These are phyloP conservation scores for Globisporangium sylvaticum DNA, from an alignment of 352 stramenopile genomes.

Conservation along the genomic window DNA sequence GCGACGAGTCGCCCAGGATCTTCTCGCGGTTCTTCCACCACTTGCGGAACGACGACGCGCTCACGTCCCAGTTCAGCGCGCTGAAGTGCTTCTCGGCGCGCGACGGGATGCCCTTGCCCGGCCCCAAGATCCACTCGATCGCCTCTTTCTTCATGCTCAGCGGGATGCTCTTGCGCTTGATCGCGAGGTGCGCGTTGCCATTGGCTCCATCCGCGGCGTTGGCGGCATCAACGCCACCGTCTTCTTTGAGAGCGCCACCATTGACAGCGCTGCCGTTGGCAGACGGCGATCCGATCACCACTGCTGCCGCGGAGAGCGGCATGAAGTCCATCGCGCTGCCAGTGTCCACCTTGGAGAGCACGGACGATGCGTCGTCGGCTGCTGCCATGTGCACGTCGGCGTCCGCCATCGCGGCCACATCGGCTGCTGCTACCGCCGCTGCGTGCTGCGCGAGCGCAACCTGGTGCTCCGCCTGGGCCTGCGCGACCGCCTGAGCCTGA, in stretches of 20 bases:
- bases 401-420: slow-evolving; percentile 6
- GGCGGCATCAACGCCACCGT: not conserved
- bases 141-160: slow-evolving; percentile 83
- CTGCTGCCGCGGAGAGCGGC: slow-evolving; percentile 21
- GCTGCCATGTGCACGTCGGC: slow-evolving; percentile 10
- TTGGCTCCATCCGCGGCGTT: not conserved
- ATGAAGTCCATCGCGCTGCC: slow-evolving; percentile 24
- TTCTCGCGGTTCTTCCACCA: slow-evolving; percentile 86
- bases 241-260: not conserved
- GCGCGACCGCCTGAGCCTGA: slow-evolving; percentile 2
- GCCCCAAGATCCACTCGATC: slow-evolving; percentile 76
- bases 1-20: slow-evolving; percentile 64
- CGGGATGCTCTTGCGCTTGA: slow-evolving; percentile 73
- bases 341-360: slow-evolving; percentile 5
- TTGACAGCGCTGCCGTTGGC: not conserved
- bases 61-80: slow-evolving; percentile 69
- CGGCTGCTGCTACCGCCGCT: not conserved
- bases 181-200: slow-evolving; percentile 7
- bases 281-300: slow-evolving; percentile 13
- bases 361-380: slow-evolving; percentile 1
- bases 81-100: slow-evolving; percentile 74
- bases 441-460: slow-evolving; percentile 20
- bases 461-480: slow-evolving; percentile 11
- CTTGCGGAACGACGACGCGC: slow-evolving; percentile 73
- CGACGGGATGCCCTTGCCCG: slow-evolving; percentile 63